phyloP scores from a whole-genome alignment of 768 basidiomycete genomes.

The Lactarius hatsudake region DNA sequence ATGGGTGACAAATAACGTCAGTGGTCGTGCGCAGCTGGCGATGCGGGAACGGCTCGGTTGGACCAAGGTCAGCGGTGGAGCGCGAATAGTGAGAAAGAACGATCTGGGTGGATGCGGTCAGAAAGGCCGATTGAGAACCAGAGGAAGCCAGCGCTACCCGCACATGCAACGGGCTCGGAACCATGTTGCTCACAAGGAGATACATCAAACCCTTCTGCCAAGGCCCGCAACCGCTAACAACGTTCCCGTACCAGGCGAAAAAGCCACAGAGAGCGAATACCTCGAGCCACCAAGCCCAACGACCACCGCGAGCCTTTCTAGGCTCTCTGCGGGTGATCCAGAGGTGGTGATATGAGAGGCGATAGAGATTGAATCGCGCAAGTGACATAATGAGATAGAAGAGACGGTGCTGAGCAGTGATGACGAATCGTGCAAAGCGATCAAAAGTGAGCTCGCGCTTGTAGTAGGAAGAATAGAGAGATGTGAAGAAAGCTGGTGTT shows the following conservation, averaged over 20 bases:
- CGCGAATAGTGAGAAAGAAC: slow-evolving; percentile 97
- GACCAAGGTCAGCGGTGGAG: slow-evolving; percentile 91
- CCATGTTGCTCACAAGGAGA: slow-evolving; percentile 79
- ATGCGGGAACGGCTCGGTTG: slow-evolving; percentile 86
- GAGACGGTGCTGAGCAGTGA: slow-evolving; percentile 83
- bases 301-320: slow-evolving; percentile 60
- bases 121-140: slow-evolving; percentile 7
- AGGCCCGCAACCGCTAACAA: slow-evolving; percentile 67
- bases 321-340: slow-evolving; percentile 62
- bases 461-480: slow-evolving; percentile 93
- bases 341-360: slow-evolving; percentile 77
- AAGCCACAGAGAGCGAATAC: slow-evolving; percentile 73
- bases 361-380: slow-evolving; percentile 94
- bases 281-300: slow-evolving; percentile 80
- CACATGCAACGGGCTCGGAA: slow-evolving; percentile 88
- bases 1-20: slow-evolving; percentile 85
- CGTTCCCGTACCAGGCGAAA: slow-evolving; percentile 80
- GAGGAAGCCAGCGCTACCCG: slow-evolving; percentile 55
- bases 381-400: slow-evolving; percentile 91
- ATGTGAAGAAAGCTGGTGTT: slow-evolving; percentile 79
- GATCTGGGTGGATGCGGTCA: slow-evolving; percentile 49
- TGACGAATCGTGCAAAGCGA: slow-evolving; percentile 55
- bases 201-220: slow-evolving; percentile 71
- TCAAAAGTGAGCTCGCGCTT: slow-evolving; percentile 83
- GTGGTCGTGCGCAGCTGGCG: slow-evolving; percentile 97